phyloP scores from a whole-genome alignment of 2,329 filamentous ascomycete genomes.

The Fusarium citri region DNA sequence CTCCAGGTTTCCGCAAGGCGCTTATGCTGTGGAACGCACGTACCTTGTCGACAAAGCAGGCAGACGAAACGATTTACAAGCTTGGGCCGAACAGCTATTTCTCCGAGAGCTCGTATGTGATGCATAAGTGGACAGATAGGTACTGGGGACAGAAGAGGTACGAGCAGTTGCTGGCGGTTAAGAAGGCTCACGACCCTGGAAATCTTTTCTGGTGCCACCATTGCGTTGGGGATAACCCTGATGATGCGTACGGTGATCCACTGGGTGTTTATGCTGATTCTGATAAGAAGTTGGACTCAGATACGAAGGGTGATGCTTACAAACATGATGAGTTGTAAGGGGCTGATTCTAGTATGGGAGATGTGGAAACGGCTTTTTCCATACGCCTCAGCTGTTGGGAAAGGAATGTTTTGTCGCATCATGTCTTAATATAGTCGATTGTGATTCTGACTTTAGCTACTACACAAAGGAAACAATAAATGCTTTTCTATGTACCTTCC shows the following conservation, averaged over 20 bases:
- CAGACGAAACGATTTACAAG: slow-evolving; percentile 2
- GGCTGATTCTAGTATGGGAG: no score
- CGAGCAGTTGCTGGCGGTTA: slow-evolving; percentile 2
- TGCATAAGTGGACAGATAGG: slow-evolving; percentile 8
- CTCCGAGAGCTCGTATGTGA: slow-evolving; percentile 15
- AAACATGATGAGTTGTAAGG: neutral
- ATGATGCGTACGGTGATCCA: neutral
- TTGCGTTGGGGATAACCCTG: slow-evolving; percentile 5
- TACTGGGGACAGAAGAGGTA: slow-evolving; percentile 6
- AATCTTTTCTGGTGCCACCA: slow-evolving; percentile 15
- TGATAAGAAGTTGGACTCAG: neutral
- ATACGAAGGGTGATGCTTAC: neutral
- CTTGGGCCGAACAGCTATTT: slow-evolving; percentile 3
- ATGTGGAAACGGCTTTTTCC: no score
- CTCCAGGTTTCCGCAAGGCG: neutral
- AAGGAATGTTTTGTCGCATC: no score
- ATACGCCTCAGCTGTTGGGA: no score
- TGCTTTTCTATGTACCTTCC: no score
- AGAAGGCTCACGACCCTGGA: neutral
- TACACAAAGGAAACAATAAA: no score
- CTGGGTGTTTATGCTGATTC: neutral
- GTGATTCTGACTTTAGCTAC: no score
- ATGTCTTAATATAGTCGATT: no score
- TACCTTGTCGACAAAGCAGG: slow-evolving; percentile 2
- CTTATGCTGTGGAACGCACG: slow-evolving; percentile 10